Evolutionary conservation across 1,284 basidiomycete genomes (phyloP).

Genomic region (Moesziomyces parantarcticus): DNA sequence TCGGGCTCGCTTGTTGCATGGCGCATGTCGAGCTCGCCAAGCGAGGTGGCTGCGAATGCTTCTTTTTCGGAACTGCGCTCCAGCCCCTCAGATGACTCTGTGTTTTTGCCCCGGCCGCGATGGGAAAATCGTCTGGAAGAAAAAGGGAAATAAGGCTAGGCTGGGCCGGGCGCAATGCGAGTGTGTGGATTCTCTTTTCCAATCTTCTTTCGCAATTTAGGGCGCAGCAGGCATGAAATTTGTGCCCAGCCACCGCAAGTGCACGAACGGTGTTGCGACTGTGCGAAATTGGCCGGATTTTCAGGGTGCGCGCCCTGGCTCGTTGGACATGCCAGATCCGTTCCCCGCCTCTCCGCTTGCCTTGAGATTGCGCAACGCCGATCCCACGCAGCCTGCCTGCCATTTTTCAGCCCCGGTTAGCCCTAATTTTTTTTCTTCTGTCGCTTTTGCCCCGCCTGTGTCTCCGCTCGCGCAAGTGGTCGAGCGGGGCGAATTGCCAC

Average conservation of each 20-base stretch:
- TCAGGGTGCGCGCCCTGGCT: slow-evolving; percentile 1
- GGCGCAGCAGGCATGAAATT: background rate
- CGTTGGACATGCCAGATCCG: background rate
- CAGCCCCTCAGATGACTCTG: background rate
- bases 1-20: slow-evolving; percentile 3
- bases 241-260: too few species aligned
- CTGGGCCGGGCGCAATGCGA: too few species aligned
- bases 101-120: background rate
- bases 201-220: background rate
- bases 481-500: background rate
- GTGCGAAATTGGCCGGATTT: background rate
- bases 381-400: background rate
- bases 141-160: background rate
- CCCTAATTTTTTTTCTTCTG: too few species aligned
- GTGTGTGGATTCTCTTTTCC: too few species aligned
- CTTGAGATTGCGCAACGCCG: background rate
- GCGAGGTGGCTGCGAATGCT: background rate
- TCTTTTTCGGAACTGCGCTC: slow-evolving; percentile 1
- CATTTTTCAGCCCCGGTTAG: too few species aligned
- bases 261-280: too few species aligned
- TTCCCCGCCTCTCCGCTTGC: background rate
- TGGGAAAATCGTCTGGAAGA: slow-evolving; percentile 13
- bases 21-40: background rate
- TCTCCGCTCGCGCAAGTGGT: too few species aligned
- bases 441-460: too few species aligned